Evolutionary conservation across 805 yeast species (phyloP).

Genomic region (Kockiozyma suomiensis): DNA sequence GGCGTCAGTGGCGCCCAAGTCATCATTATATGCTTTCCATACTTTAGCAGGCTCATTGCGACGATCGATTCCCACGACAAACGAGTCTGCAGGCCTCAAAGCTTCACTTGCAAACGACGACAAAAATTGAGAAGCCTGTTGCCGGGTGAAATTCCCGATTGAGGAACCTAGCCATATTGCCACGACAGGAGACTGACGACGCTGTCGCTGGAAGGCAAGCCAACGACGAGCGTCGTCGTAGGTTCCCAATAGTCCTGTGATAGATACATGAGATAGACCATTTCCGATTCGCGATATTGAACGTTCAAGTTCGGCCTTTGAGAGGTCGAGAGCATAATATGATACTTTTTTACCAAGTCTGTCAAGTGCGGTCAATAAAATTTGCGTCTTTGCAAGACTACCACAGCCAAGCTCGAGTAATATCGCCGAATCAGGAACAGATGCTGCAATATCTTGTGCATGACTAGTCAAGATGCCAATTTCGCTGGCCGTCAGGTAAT

Average conservation of each 20-base stretch:
- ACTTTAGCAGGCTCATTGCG: slow-evolving; percentile 31
- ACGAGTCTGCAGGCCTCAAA: slow-evolving; percentile 20
- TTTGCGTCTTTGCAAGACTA: slow-evolving; percentile 30
- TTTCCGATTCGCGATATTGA: slow-evolving; percentile 13
- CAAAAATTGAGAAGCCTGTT: slow-evolving; percentile 27
- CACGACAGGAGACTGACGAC: slow-evolving; percentile 7
- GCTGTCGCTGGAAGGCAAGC: slow-evolving; percentile 15
- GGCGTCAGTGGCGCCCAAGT: slow-evolving; percentile 24
- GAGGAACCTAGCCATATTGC: slow-evolving; percentile 36
- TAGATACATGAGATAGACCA: slow-evolving; percentile 13
- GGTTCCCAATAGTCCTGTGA: slow-evolving; percentile 32
- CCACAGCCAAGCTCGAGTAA: slow-evolving; percentile 36
- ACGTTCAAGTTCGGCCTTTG: slow-evolving; percentile 24
- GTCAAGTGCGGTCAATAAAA: slow-evolving; percentile 31
- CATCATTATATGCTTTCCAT: slow-evolving; percentile 33
- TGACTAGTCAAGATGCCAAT: slow-evolving; percentile 16
- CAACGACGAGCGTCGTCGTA: slow-evolving; percentile 32
- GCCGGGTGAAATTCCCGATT: slow-evolving; percentile 32
- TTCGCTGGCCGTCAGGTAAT: slow-evolving; percentile 31
- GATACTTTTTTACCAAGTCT: slow-evolving; percentile 6
- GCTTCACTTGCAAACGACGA: slow-evolving; percentile 13
- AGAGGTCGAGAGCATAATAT: slow-evolving; percentile 35
- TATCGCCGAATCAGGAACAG: slow-evolving; percentile 19
- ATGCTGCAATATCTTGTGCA: slow-evolving; percentile 25
- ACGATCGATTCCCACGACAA: slow-evolving; percentile 33